Evolutionary conservation across 768 basidiomycete genomes (phyloP), one percentile per base, ranked within the genome.

Genomic region (Hydnomerulius pinastri): DNA sequence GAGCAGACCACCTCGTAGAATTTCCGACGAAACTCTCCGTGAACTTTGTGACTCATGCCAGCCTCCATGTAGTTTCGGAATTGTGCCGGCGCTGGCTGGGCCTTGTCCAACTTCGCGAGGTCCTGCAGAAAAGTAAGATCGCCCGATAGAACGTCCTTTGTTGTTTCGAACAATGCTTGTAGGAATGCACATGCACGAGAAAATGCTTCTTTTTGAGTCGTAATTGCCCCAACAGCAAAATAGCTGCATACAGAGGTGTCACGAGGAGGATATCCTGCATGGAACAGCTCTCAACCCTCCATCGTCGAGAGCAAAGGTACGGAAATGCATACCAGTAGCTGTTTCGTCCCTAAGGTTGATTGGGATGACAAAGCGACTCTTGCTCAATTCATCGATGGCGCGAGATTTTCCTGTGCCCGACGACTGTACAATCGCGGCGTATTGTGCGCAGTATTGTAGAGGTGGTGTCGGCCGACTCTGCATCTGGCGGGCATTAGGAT

Each of bases 351-450:
- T 17, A 23, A 49, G 25, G 27, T 43, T 49, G 6, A 49, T 24
- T 2, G 37, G 47, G 20, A 51, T 51, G n/a, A 51, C 49, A 24
- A 51, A 51, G 23, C 21, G 42, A 18, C 15, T 18, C 27, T 45
- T 51, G 24, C 38, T 28, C 20, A 51, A 17, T 46, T 51, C 23
- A 27, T 51, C 49, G 28, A 51, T 30, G 18, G 36, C 29, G 7
- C 49, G 42, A 15, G 49, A 51, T 36, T 51, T 51, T 6, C 49
- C 47, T 38, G 41, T 49, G 18, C 47, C 47, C 15, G 47, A 49
- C 2, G 37, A 49, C 18, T 49, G 47, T 9, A 49, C 21, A 13
- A 49, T 39, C 10, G 17, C 3, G 11, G 47, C 15, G 27, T 28
- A 49, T 12, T 49, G 18, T 17, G 37, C 47, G 24, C 35, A 32